A percentile compares a stretch with the other conserved stretches of the same genome.
Conservation (phyloP, 1,284 basidiomycete species). For the Bondarzewia mesenterica region DNA sequence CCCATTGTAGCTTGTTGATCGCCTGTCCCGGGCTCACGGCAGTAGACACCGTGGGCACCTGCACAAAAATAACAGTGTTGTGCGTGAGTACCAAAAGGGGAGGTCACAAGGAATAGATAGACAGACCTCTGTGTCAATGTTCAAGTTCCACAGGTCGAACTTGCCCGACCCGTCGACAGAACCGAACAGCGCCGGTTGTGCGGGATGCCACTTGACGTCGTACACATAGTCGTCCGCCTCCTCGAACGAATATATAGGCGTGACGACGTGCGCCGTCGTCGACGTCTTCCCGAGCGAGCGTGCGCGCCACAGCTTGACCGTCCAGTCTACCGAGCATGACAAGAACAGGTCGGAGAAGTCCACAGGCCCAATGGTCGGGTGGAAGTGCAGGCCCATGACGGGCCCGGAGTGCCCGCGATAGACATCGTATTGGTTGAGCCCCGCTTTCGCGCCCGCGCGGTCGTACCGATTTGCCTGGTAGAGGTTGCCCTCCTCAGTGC, state of each 20-base stretch:
- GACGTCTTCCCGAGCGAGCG: conserved; percentile 58
- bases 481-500: conserved; percentile 95
- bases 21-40: conserved; percentile 66
- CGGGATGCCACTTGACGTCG: conserved; percentile 95
- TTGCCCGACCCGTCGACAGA: conserved; percentile 90
- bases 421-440: conserved; percentile 84
- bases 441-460: conserved; percentile 92
- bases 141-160: conserved; percentile 96
- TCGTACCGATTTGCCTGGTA: conserved; percentile 96
- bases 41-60: conserved; percentile 81
- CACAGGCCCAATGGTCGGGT: conserved; percentile 82
- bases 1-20: conserved; percentile 95
- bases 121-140: conserved; percentile 86
- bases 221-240: conserved; percentile 99
- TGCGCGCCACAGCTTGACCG: conserved; percentile 88
- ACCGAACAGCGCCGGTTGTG: conserved; percentile 91
- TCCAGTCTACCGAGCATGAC: conserved; percentile 91
- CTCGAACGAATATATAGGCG: conserved; percentile 87
- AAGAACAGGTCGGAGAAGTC: conserved; percentile 96
- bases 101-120: background rate
- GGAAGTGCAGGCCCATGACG: conserved; percentile 91
- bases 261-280: conserved; percentile 46
- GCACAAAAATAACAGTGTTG: background rate
- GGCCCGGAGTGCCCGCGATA: conserved; percentile 92
- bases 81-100: conserved; percentile 3